phyloP scores from a whole-genome alignment of 2,329 filamentous ascomycete genomes.

The Aspergillus luchuensis region DNA sequence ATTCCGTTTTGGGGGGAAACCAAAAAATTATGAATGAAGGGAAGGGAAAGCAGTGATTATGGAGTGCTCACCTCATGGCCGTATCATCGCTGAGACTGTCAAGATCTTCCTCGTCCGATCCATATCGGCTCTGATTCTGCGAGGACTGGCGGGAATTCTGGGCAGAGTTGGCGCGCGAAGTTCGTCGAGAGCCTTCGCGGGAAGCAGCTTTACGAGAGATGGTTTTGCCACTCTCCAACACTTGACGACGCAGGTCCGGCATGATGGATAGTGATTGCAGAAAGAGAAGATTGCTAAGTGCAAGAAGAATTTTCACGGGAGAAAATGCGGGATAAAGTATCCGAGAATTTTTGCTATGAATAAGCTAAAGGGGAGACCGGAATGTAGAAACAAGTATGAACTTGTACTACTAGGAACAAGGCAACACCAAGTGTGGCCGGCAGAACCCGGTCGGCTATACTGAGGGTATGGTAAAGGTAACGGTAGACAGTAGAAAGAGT shows the following conservation, averaged over 20 bases:
- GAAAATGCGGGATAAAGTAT: not conserved
- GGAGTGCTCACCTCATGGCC: conserved; percentile 54
- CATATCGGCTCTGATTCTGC: conserved; percentile 56
- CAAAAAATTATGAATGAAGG: conserved; percentile 13
- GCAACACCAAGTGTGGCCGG: not conserved
- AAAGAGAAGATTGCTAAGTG: not conserved
- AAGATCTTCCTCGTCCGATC: conserved; percentile 61
- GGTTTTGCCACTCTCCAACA: conserved; percentile 66
- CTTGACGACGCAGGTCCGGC: conserved; percentile 57
- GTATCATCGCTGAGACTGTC: conserved; percentile 61
- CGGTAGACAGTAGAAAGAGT: conserved; percentile 17
- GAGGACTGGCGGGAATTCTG: conserved; percentile 57
- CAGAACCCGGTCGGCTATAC: conserved; percentile 14
- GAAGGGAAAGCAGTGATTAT: conserved; percentile 1
- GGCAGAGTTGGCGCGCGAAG: conserved; percentile 56
- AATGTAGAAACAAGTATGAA: not conserved
- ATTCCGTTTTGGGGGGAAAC: conserved; percentile 29
- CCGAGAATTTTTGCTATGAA: not conserved
- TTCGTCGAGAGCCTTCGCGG: conserved; percentile 54
- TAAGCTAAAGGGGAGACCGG: not conserved
- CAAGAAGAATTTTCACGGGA: not conserved
- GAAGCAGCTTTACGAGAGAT: conserved; percentile 64
- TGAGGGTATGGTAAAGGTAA: conserved; percentile 23
- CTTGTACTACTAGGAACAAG: not conserved
- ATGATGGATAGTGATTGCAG: conserved; percentile 30